These are phyloP conservation scores for Geotrichum histeridarum DNA, from an alignment of 1,139 yeast species.

Conservation along the genomic window DNA sequence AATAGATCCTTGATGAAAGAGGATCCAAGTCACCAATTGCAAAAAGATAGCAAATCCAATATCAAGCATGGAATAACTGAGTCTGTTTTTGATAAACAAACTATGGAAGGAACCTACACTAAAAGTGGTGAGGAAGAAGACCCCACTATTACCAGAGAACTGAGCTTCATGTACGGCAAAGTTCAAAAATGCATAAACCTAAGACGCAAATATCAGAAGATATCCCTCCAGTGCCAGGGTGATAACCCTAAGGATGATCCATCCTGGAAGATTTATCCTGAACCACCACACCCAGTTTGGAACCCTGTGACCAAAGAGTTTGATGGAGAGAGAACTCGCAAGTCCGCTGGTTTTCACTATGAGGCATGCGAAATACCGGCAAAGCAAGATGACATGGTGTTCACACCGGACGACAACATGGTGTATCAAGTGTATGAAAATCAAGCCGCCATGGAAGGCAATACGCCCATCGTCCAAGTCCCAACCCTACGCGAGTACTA, in stretches of 20 bases:
- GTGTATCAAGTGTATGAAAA: constrained; percentile 59
- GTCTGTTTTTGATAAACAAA: constrained; percentile 25
- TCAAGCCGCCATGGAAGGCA: constrained; percentile 29
- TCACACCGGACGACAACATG: constrained; percentile 53
- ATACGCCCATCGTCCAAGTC: constrained; percentile 47
- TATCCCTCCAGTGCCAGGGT: constrained; percentile 65
- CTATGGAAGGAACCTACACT: constrained; percentile 29
- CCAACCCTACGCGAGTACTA: constrained; percentile 82
- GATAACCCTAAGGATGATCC: constrained; percentile 77
- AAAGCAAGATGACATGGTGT: constrained; percentile 45
- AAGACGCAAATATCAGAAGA: constrained; percentile 67
- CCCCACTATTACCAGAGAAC: constrained; percentile 61
- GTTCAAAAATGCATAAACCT: constrained; percentile 67
- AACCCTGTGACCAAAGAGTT: constrained; percentile 48
- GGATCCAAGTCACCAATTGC: background rate
- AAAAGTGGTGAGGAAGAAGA: constrained; percentile 42
- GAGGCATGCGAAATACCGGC: constrained; percentile 62
- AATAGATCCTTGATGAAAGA: constrained; percentile 14
- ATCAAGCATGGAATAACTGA: background rate
- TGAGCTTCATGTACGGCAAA: constrained; percentile 63
- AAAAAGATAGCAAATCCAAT: background rate
- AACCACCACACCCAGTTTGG: constrained; percentile 92
- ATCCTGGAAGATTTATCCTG: constrained; percentile 79
- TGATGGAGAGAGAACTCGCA: constrained; percentile 11
- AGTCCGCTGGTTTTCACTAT: constrained; percentile 52